Base-by-base conservation (phyloP, 2,329 filamentous ascomycete species). In the Aquanectria penicillioides region DNA sequence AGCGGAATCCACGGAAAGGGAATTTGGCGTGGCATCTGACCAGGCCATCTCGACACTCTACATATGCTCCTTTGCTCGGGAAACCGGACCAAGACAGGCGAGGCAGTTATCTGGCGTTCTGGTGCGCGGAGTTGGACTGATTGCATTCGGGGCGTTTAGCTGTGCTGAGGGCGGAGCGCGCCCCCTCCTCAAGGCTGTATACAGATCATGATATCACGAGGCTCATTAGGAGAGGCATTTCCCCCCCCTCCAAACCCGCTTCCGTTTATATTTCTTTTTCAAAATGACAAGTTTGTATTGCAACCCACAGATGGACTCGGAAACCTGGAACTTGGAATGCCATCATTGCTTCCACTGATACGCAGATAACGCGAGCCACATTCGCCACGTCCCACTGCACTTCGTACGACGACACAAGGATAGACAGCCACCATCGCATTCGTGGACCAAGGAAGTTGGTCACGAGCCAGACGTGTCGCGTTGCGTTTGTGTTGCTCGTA, bases 121-220 rank as follows among this genome's bases (percentile, higher is more conserved):
- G 71, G 72, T 71, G 68, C 64, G 68, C 34, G 70, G 70, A 67
- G 65, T 73, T 71, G 68, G 61, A 67, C 67, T 73, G 67, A 70
- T 68, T 73, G 70, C 69, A 74, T 71, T 73, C 69, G 60, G 69
- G 69, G 61, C 63, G 67, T 70, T 46, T 67, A 55, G 57, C 62
- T 63, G 56, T 62, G 57, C 57, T 59, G 57, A 54, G 50, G 58
- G 64, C 59, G 57, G 50, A 68, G 61, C 58, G 37, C 25, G 33
- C 22, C n/a, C n/a, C 46, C 54, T 59, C 50, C 41, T 36, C 46
- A 48, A 53, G 55, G 63, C 57, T 59, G 49, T 66, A 26, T 50
- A 53, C 54, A 52, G 48, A 46, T 60, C 46, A 69, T 68, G 66
- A 67, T 67, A 65, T 69, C 60, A 68, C 61, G 59, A 67, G 60